Base-by-base conservation (phyloP, 768 basidiomycete species). In the Asterophora parasitica region DNA sequence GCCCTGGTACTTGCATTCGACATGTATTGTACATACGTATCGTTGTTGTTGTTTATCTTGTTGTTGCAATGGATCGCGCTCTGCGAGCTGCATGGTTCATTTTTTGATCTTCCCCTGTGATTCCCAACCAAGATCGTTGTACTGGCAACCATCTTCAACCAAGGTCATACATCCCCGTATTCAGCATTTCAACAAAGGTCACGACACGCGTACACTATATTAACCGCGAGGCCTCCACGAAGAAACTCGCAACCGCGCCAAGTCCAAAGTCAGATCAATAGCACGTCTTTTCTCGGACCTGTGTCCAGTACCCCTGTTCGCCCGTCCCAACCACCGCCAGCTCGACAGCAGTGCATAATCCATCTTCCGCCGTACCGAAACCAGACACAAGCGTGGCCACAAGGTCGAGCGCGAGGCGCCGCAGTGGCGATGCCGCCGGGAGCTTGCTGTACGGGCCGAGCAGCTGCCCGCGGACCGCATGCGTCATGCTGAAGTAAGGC, bases 401-500 rank as follows among this genome's bases (percentile, higher is more conserved):
- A 32, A 88, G 66, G 58, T 92, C 83, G 53, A 95, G 60, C 13
- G 76, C 82, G 16, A 92, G 71, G 27, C 72, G 67, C 47, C 81
- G 76, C 35, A 82, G 52, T 16, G 62, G 59, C 31, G 69, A 65
- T 11, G 66, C 51, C 2, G 48, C 30, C 11, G 79, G 75, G n/a
- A 96, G 67, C 61, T 79, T 86, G 44, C 69, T 64, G 67, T 83
- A 97, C 17, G 94, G 94, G 0, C 94, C 95, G 12, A 70, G 67
- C 27, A 93, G 59, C 46, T 73, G 69, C 7, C 92, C 93, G 40
- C 83, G 85, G 23, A 69, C 68, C n/a, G 88, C 73, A 62, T 96
- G 92, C 8, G 66, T 69, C 37, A 94, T 74, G 58, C 72, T 73
- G 68, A 96, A 97, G 67, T 82, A 96, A 15, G 92, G 92, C 8